phyloP scores from a whole-genome alignment of 805 yeast species.

The Vanderwaltozyma yarrowii region DNA sequence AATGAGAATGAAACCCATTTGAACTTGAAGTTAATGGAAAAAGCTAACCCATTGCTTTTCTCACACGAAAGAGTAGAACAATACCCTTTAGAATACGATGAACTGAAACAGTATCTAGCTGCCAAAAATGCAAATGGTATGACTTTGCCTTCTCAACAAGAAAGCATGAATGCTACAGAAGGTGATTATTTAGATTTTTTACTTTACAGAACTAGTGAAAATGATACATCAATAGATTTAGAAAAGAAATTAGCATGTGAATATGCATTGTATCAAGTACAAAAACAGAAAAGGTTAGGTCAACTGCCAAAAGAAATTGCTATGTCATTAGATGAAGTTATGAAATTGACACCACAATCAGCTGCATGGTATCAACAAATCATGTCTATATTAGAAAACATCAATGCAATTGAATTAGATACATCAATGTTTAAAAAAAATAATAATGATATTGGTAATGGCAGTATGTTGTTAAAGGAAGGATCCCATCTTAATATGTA shows the following conservation, averaged over 20 bases:
- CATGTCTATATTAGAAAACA: slow-evolving; percentile 10
- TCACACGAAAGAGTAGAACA: slow-evolving; percentile 16
- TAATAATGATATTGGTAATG: not conserved
- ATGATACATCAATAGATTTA: slow-evolving; percentile 13
- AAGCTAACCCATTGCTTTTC: slow-evolving; percentile 22
- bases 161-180: slow-evolving; percentile 7
- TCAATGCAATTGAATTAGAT: slow-evolving; percentile 16
- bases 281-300: slow-evolving; percentile 7
- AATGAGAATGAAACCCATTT: not conserved
- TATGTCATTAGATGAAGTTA: slow-evolving; percentile 7
- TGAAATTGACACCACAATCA: slow-evolving; percentile 7
- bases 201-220: slow-evolving; percentile 9
- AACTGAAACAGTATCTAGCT: slow-evolving; percentile 17
- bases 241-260: slow-evolving; percentile 22
- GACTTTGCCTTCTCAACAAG: not conserved
- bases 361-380: slow-evolving; percentile 15
- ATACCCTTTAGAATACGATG: slow-evolving; percentile 21
- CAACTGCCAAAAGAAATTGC: slow-evolving; percentile 1
- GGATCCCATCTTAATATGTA: not conserved
- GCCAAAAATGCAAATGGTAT: slow-evolving; percentile 5
- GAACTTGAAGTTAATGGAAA: slow-evolving; percentile 13
- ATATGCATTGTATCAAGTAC: slow-evolving; percentile 20
- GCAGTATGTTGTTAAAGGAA: not conserved
- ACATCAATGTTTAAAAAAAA: slow-evolving; percentile 3
- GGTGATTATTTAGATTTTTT: slow-evolving; percentile 21